Conservation (phyloP, 495 filamentous ascomycete species). For the Penicillium taxi region DNA sequence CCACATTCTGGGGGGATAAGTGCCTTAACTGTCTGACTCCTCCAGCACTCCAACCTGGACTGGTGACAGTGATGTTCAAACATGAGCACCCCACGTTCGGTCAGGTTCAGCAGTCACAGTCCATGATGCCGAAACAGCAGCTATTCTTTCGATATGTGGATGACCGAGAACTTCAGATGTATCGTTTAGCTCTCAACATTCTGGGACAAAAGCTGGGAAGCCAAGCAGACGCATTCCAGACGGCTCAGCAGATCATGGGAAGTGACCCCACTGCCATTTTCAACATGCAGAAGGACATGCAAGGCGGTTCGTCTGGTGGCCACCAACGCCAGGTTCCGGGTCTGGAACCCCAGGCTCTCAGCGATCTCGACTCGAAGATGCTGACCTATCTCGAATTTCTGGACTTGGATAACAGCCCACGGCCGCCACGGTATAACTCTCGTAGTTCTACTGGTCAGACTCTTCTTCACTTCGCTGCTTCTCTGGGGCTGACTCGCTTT, state of each 20-base stretch:
- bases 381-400: conserved; percentile 68
- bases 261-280: conserved; percentile 38
- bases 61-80: conserved; percentile 68
- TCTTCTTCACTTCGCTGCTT: conserved; percentile 74
- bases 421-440: conserved; percentile 56
- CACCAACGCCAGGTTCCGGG: conserved; percentile 42
- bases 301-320: conserved; percentile 31
- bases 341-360: conserved; percentile 32
- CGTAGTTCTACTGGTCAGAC: conserved; percentile 61
- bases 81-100: conserved; percentile 48
- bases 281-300: conserved; percentile 39
- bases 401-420: conserved; percentile 65
- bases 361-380: conserved; percentile 62
- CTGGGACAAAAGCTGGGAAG: conserved; percentile 41
- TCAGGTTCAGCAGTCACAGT: conserved; percentile 34
- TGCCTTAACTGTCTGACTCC: conserved; percentile 81
- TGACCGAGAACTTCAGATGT: conserved; percentile 63
- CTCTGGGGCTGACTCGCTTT: conserved; percentile 66
- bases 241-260: conserved; percentile 44
- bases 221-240: conserved; percentile 44
- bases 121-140: conserved; percentile 46
- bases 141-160: conserved; percentile 73
- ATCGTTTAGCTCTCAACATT: conserved; percentile 39
- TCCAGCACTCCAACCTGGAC: conserved; percentile 58
- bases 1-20: conserved; percentile 73